phyloP scores from a whole-genome alignment of 179 eudicot species.

The Vitellaria paradoxa region DNA sequence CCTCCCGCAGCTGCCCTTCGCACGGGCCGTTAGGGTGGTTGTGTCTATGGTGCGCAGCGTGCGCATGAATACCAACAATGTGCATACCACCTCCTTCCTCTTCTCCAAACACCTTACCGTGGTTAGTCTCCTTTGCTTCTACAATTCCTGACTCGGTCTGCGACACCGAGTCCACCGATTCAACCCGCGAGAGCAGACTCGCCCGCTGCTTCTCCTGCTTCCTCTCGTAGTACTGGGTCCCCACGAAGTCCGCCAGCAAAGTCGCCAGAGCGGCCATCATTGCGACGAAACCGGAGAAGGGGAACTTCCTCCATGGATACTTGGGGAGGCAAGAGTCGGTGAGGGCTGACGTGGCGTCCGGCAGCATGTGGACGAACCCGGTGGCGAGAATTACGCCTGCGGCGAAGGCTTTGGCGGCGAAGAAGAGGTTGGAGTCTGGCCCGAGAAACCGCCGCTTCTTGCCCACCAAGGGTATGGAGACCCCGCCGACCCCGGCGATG shows the following conservation, averaged over 20 bases:
- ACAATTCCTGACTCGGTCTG: slow-evolving; percentile 27
- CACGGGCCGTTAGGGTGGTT: slow-evolving; percentile 46
- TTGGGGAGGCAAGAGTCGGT: slow-evolving; percentile 50
- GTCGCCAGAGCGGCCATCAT: slow-evolving; percentile 63
- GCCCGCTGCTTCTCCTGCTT: slow-evolving; percentile 43
- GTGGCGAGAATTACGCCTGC: slow-evolving; percentile 76
- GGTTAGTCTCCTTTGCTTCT: slow-evolving; percentile 20
- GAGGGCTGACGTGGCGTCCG: slow-evolving; percentile 55
- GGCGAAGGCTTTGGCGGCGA: slow-evolving; percentile 66
- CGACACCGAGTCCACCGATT: slow-evolving; percentile 16
- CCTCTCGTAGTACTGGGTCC: slow-evolving; percentile 62
- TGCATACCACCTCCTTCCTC: slow-evolving; percentile 65
- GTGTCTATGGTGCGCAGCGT: slow-evolving; percentile 62
- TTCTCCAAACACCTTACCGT: slow-evolving; percentile 45
- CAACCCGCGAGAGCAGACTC: slow-evolving; percentile 5
- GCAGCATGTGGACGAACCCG: slow-evolving; percentile 76
- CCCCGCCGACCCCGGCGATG: slow-evolving; percentile 45
- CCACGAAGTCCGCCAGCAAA: slow-evolving; percentile 59
- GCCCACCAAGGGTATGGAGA: slow-evolving; percentile 56
- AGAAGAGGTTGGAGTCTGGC: slow-evolving; percentile 55
- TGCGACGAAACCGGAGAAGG: slow-evolving; percentile 59
- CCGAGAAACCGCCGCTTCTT: slow-evolving; percentile 48
- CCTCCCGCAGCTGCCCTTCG: slow-evolving; percentile 25
- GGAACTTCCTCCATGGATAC: slow-evolving; percentile 61
- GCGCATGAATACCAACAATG: slow-evolving; percentile 67